Evolutionary conservation across 2,329 filamentous ascomycete genomes (phyloP).

Genomic region (Xylaria polymorpha): DNA sequence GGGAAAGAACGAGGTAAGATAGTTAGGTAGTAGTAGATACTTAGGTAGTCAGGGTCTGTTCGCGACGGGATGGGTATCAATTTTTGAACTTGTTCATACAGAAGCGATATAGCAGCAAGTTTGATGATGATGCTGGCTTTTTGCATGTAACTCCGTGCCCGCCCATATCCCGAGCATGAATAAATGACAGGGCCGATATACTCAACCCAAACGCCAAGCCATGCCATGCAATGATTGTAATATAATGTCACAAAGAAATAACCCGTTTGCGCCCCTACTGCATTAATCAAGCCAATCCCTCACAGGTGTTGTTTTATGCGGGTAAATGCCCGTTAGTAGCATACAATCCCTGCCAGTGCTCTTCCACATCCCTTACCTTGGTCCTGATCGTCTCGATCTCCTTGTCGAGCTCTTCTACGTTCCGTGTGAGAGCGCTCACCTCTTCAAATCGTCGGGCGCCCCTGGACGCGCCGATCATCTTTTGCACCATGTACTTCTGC

Average conservation of each 20-base stretch:
- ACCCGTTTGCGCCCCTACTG: background rate
- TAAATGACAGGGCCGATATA: constrained; percentile 28
- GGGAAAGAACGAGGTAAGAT: background rate
- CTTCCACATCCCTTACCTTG: constrained; percentile 75
- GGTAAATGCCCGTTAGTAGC: constrained; percentile 42
- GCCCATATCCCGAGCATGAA: background rate
- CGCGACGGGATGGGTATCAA: constrained; percentile 10
- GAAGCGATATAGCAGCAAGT: constrained; percentile 4
- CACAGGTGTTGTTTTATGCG: constrained; percentile 7
- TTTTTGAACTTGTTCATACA: constrained; percentile 4
- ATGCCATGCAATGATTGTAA: constrained; percentile 9
- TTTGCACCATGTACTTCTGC: constrained; percentile 87
- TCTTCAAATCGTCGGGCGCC: constrained; percentile 86
- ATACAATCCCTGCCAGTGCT: constrained; percentile 66
- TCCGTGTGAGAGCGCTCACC: constrained; percentile 80
- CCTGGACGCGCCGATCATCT: constrained; percentile 84
- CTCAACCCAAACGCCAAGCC: constrained; percentile 42
- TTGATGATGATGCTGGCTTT: background rate
- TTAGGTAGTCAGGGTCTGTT: background rate
- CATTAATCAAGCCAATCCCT: background rate
- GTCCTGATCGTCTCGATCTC: constrained; percentile 78
- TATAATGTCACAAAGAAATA: background rate
- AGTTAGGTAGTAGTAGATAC: background rate
- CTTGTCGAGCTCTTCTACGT: constrained; percentile 81
- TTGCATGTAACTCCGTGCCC: constrained; percentile 9